Evolutionary conservation across 2,329 filamentous ascomycete genomes (phyloP), one percentile per base, ranked within the genome.

Genomic region (Penicillium sp.): DNA sequence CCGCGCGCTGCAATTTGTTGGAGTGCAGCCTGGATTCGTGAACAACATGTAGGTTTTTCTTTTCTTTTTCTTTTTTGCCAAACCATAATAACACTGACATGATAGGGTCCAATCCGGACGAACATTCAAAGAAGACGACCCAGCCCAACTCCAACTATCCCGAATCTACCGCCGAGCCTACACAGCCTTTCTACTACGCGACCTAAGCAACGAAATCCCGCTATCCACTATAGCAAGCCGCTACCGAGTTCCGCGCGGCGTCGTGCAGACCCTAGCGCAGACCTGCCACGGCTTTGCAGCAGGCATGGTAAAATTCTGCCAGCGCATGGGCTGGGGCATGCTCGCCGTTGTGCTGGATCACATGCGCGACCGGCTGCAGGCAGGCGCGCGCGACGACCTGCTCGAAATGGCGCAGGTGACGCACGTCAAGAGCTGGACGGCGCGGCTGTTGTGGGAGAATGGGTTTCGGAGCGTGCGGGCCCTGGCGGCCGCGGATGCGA

Each of bases 241-340:
- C 66, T 92, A 90, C 66, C 81, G 84, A 59, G 83, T 84, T 58
- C 84, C 87, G 8, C 81, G 89, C 20, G 89, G 88, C 1, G 79
- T 82, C 5, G 83, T 91, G 11, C 89, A 92, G 69, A 88, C 80
- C 20, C 77, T 91, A 1, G 83, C 87, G 2, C 87, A 90, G 64
- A 88, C 85, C 1, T 91, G 88, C 62, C 85, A 90, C 61, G 89
- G 89, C 0, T 92, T 91, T 65, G 89, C 88, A 3, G 86, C 87
- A 1, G 88, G 88, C 3, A 90, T 91, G 78, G 83, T 91, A 59
- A 90, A 89, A 62, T 91, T 91, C 65, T 91, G 88, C 66, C 81
- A 90, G 62, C 80, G 83, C 18, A 90, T 92, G 88, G 84, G 81
- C 2, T 91, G 88, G 87, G 86, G 85, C 1, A 84, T 88, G 64